Evolutionary conservation across 2,329 filamentous ascomycete genomes (phyloP).

Genomic region (Plectosphaerella sp.): DNA sequence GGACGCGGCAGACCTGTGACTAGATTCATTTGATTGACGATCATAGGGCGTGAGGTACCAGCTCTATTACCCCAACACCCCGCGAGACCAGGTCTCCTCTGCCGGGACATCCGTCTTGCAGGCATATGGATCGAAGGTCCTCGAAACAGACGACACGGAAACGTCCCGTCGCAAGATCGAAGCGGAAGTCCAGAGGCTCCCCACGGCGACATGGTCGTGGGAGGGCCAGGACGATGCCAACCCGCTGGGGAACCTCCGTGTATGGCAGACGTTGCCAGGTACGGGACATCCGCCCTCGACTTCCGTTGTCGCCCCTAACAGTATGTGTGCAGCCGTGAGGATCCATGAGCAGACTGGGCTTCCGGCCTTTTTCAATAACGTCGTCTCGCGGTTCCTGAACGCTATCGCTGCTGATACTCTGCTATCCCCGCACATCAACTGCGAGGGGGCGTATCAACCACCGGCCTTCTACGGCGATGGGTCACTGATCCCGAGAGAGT

Average conservation of each 20-base stretch:
- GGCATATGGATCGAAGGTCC: constrained; percentile 15
- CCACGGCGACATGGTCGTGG: constrained; percentile 17
- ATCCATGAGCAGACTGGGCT: constrained; percentile 14
- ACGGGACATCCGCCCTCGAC: background rate
- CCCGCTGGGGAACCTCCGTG: constrained; percentile 14
- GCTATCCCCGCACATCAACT: constrained; percentile 13
- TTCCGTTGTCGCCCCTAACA: background rate
- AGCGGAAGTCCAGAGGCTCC: constrained; percentile 15
- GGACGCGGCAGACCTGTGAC: background rate
- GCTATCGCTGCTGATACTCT: constrained; percentile 12
- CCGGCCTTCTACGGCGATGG: constrained; percentile 20
- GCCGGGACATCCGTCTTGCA: constrained; percentile 16
- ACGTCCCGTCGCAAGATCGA: constrained; percentile 15
- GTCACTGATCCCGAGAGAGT: constrained; percentile 15
- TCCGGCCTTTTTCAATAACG: constrained; percentile 19
- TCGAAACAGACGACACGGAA: constrained; percentile 14
- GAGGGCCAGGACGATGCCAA: constrained; percentile 15
- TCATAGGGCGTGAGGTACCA: constrained; percentile 16
- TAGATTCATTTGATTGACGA: background rate
- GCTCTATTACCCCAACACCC: constrained; percentile 16
- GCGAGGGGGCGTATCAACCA: constrained; percentile 12
- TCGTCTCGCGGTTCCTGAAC: constrained; percentile 17
- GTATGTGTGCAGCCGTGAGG: constrained; percentile 8
- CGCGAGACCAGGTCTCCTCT: constrained; percentile 14
- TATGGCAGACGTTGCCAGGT: constrained; percentile 18